Percentiles rank a stretch among this genome's conserved stretches.
Evolutionary conservation across 805 yeast species (phyloP).

Genomic region (Schizosaccharomyces japonicus): DNA sequence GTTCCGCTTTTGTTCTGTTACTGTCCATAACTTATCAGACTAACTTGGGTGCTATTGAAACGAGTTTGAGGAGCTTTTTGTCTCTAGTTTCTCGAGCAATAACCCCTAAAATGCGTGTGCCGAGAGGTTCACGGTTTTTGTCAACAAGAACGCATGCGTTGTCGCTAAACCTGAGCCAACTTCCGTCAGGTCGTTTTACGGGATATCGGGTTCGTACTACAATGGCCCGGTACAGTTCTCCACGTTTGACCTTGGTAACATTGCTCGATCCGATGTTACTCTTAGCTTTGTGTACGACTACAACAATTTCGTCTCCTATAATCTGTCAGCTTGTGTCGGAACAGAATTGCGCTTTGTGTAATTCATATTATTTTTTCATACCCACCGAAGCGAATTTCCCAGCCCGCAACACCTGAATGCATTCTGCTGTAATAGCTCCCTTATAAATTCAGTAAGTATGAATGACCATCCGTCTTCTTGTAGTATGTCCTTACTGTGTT

Average conservation of each 20-base stretch:
- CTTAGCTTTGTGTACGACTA: conserved; percentile 76
- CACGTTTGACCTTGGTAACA: conserved; percentile 62
- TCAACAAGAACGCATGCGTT: conserved; percentile 90
- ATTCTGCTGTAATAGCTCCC: conserved; percentile 85
- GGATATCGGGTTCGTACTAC: conserved; percentile 78
- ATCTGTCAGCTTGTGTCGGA: no score
- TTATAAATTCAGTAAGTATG: conserved; percentile 7
- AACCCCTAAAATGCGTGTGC: conserved; percentile 67
- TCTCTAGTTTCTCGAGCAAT: conserved; percentile 79
- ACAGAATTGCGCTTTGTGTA: conserved; percentile 20
- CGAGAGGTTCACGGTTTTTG: conserved; percentile 81
- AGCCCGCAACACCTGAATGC: conserved; percentile 82
- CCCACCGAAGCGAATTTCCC: conserved; percentile 41
- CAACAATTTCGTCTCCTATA: conserved; percentile 71
- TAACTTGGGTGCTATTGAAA: conserved; percentile 65
- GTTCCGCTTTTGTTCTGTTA: no score
- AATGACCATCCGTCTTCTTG: not conserved
- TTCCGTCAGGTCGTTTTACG: conserved; percentile 62
- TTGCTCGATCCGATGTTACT: conserved; percentile 51
- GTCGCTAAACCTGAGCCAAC: conserved; percentile 71
- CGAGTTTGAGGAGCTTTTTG: conserved; percentile 61
- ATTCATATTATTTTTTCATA: conserved; percentile 22
- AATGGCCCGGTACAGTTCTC: conserved; percentile 88
- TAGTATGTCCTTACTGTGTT: conserved; percentile 30
- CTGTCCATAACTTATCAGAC: no score